Base-by-base conservation (phyloP, 169 alveolate species). In the Plasmodium falciparum region DNA sequence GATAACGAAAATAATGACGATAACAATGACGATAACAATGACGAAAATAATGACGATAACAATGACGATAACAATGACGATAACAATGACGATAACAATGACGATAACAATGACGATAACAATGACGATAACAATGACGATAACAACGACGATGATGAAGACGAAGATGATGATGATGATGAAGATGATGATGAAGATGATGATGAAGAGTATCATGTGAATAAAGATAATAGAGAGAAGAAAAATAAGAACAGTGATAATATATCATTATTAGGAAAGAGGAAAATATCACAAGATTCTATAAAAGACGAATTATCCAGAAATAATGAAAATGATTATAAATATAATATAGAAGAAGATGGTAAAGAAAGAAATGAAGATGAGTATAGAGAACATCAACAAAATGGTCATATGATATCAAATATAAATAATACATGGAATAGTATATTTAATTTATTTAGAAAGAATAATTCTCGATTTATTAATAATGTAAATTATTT, bases 381-480 rank as follows among this genome's bases (percentile, higher is more conserved):
- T 8, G 1, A 22, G 3, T 24, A 58, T 0, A 15, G 0, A 54
- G 2, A 20, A 24, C 20, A 52, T 1, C 15, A 8, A 24, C 20
- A 12, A 1, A 12, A 17, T 6, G 17, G n/a, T 8, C 8, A 17
- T 17, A 39, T 22, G 9, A 56, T 6, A 3, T 6, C 59, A 15
- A 39, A 61, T 67, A n/a, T 50, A 59, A 61, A 74, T n/a, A 45
- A n/a, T 13, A 0, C 63, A 12, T 49, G 73, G 50, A 66, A 59
- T 43, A 67, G 59, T 56, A 4, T 83, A 2, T 83, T 58, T 8
- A 15, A 22, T 29, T 7, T 69, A 22, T 70, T 69, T 22, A 17
- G 13, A 26, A 69, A 52, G 24, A 54, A 61, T 11, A 78, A 7
- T 2, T 22, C 85, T 1, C 45, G 74, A 43, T 67, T 56, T 17